These are phyloP conservation scores for Ottelia alismoides DNA, from an alignment of 106 monocot species.

Conservation along the genomic window DNA sequence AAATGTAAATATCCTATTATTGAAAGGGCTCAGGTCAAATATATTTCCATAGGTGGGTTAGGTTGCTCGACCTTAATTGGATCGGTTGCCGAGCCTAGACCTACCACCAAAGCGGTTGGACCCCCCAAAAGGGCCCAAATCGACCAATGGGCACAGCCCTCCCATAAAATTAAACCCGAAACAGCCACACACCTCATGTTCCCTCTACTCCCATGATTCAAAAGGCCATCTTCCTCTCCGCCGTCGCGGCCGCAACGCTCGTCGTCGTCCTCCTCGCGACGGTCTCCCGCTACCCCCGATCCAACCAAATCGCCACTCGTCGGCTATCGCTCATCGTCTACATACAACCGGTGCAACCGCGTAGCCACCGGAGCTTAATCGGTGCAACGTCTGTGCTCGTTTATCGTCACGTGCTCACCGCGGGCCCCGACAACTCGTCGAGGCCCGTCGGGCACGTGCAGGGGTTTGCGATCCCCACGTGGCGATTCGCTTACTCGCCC, in stretches of 20 bases:
- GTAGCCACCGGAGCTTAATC: not conserved
- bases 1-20: too few species aligned
- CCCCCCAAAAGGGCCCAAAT: too few species aligned
- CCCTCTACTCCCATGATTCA: too few species aligned
- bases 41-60: too few species aligned
- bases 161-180: too few species aligned
- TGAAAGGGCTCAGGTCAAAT: too few species aligned
- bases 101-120: too few species aligned
- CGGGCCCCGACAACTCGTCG: constrained; percentile 20
- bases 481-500: constrained; percentile 14
- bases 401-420: constrained; percentile 36
- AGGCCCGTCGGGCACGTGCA: constrained; percentile 33
- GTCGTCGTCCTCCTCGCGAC: constrained; percentile 37
- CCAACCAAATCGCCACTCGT: not conserved
- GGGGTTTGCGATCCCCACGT: constrained; percentile 28
- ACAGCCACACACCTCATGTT: too few species aligned
- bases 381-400: constrained; percentile 13
- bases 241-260: constrained; percentile 31
- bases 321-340: not conserved
- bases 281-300: constrained; percentile 17
- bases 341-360: not conserved
- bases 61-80: too few species aligned
- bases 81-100: too few species aligned
- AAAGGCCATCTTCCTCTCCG: constrained; percentile 42
- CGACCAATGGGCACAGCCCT: too few species aligned